A percentile compares a stretch with the other conserved stretches of the same genome.
phyloP scores from a whole-genome alignment of 169 alveolate species.

The Cryptosporidium baileyi region DNA sequence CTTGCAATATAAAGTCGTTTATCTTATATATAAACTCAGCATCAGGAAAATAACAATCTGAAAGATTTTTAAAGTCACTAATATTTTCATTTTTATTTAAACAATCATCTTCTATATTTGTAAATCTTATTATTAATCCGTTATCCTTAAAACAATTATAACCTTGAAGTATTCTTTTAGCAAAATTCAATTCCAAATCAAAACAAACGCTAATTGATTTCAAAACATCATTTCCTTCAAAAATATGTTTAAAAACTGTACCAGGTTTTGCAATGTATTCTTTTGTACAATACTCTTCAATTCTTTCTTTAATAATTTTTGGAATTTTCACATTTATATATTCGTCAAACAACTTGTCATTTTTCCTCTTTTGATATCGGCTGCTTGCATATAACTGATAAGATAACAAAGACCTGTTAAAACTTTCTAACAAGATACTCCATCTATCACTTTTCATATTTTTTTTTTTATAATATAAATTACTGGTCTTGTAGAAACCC shows the following conservation, averaged over 20 bases:
- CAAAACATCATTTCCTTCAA: background rate
- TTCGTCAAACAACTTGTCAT: background rate
- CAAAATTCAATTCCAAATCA: background rate
- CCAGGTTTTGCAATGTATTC: background rate
- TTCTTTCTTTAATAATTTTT: background rate
- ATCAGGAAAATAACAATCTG: conserved; percentile 4
- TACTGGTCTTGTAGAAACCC: no score
- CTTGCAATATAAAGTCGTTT: conserved; percentile 43
- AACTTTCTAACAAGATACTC: background rate
- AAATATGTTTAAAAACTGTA: background rate
- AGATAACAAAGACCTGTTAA: conserved; percentile 42
- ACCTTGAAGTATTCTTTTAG: conserved; percentile 18
- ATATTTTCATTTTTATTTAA: background rate
- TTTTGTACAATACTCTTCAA: background rate
- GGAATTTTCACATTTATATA: conserved; percentile 20
- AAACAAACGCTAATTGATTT: conserved; percentile 5
- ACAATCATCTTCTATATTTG: conserved; percentile 17
- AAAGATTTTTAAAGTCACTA: background rate
- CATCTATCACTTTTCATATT: conserved; percentile 49
- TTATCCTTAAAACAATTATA: conserved; percentile 10
- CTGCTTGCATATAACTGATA: conserved; percentile 9
- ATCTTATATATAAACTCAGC: conserved; percentile 26
- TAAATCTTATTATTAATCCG: conserved; percentile 27
- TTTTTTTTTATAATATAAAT: no score
- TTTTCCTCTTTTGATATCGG: background rate